A percentile compares a stretch with the other conserved stretches of the same genome.
Conservation (phyloP, 768 basidiomycete species). For the Naganishia vishniacii region DNA sequence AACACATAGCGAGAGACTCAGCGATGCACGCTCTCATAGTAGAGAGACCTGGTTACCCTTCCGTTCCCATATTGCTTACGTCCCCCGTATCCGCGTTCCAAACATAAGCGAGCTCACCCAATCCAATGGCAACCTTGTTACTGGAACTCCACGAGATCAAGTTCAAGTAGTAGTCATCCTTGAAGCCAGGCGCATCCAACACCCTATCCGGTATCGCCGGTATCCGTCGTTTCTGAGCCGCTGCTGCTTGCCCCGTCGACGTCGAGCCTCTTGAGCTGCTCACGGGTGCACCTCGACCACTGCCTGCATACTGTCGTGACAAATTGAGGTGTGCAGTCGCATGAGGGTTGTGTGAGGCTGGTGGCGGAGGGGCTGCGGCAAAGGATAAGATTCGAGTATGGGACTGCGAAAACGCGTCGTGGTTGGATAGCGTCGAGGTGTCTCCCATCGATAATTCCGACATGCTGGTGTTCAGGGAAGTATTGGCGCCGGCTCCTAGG, state of each 20-base stretch:
- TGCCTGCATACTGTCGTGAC: conserved; percentile 52
- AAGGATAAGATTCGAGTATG: conserved; percentile 70
- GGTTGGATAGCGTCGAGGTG: conserved; percentile 33
- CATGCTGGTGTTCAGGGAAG: conserved; percentile 17
- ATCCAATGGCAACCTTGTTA: conserved; percentile 83
- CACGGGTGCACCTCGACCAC: conserved; percentile 64
- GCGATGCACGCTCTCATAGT: conserved; percentile 2
- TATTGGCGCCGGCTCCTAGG: conserved; percentile 14
- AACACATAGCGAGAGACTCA: conserved; percentile 32
- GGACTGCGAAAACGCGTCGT: conserved; percentile 19
- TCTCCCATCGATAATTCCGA: conserved; percentile 35
- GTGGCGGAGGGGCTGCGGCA: conserved; percentile 65
- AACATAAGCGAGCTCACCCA: conserved; percentile 79
- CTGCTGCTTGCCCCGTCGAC: conserved; percentile 60
- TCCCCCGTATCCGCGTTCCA: conserved; percentile 88
- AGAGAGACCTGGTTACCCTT: conserved; percentile 53
- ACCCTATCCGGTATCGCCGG: conserved; percentile 85
- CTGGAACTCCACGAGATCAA: conserved; percentile 79
- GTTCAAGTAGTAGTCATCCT: conserved; percentile 95
- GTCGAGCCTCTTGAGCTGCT: conserved; percentile 51
- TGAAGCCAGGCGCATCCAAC: conserved; percentile 77
- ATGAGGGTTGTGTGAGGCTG: conserved; percentile 68
- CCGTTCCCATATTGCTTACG: conserved; percentile 57
- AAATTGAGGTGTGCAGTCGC: conserved; percentile 71
- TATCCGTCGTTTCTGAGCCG: conserved; percentile 72